Base-by-base conservation (phyloP, 495 filamentous ascomycete species). In the Aspergillus conjunctus region DNA sequence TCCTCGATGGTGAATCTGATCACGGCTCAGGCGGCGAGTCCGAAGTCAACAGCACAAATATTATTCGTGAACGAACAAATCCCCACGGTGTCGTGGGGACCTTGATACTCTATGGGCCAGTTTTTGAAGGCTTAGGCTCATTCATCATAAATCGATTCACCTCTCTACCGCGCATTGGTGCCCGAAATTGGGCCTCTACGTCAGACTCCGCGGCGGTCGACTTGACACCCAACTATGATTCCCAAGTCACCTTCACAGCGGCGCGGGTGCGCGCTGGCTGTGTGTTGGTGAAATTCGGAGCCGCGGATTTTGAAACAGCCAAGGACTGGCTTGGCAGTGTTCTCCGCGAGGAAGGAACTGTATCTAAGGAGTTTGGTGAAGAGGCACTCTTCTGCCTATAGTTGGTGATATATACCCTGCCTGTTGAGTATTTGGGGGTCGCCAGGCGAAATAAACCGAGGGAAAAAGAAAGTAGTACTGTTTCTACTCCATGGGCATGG, bases 271-370 rank as follows among this genome's bases (percentile, higher is more conserved):
- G 93, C 8, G 77, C 74, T 9, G 91, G 91, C 1, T 96, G 91
- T 64, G 87, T 93, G 9, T 79, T 97, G 20, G 88, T 97, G 22
- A 98, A 97, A 76, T 94, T 97, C 69, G 83, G 82, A 4, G 87
- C 87, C 1, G 72, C 68, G 61, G 81, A 82, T 48, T 80, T 88
- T 34, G 85, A 90, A 58, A 81, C 85, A 1, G 86, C 83, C 37
- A 82, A 81, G 61, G 69, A 74, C 43, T 91, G 88, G 85, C 66
- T 90, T 50, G 79, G 77, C 17, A 71, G 68, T 6, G 75, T 90
- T 63, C 66, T 91, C 33, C 73, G 70, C 22, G 75, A 82, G 51
- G 85, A 88, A 63, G 85, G 83, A 0, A 87, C 75, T 46, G 75
- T 90, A 5, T 68, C 68, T 26, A 79, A 73, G 52, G 78, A 82